phyloP scores from a whole-genome alignment of 257 asterid species.

The Linderniella brevidens region DNA sequence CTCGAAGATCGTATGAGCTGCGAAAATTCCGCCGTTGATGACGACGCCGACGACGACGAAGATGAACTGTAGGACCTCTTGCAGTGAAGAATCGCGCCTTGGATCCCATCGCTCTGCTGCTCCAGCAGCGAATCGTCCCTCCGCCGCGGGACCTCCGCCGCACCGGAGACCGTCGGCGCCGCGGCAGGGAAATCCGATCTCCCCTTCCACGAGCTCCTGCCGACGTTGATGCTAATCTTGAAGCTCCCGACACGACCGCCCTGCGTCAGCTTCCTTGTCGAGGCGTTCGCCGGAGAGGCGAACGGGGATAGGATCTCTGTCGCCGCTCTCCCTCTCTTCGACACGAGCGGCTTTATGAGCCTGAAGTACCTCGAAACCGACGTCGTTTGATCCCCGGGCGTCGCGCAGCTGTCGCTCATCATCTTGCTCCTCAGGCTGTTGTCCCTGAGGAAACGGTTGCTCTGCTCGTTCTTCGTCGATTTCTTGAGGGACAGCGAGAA shows the following conservation, averaged over 20 bases:
- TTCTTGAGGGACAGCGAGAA: conserved; percentile 26
- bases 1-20: conserved; percentile 17
- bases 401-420: conserved; percentile 19
- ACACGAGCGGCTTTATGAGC: conserved; percentile 53
- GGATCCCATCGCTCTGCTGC: conserved; percentile 43
- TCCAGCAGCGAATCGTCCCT: conserved; percentile 57
- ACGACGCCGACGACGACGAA: conserved; percentile 6
- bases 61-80: conserved; percentile 23
- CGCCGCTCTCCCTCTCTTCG: conserved; percentile 25
- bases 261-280: conserved; percentile 31
- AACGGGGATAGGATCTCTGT: conserved; percentile 30
- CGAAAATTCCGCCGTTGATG: conserved; percentile 17
- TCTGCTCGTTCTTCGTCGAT: conserved; percentile 19
- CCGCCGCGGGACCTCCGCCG: conserved; percentile 28
- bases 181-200: conserved; percentile 22
- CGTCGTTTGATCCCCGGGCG: conserved; percentile 20
- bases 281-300: conserved; percentile 36
- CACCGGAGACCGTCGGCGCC: conserved; percentile 21
- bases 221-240: conserved; percentile 15
- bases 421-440: conserved; percentile 52
- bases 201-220: conserved; percentile 45
- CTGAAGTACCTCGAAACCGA: conserved; percentile 43
- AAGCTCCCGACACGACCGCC: conserved; percentile 36
- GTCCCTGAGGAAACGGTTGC: conserved; percentile 18
- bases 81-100: conserved; percentile 48